Conservation (phyloP, 306 rosid genomes). For the Vicia sativa region DNA sequence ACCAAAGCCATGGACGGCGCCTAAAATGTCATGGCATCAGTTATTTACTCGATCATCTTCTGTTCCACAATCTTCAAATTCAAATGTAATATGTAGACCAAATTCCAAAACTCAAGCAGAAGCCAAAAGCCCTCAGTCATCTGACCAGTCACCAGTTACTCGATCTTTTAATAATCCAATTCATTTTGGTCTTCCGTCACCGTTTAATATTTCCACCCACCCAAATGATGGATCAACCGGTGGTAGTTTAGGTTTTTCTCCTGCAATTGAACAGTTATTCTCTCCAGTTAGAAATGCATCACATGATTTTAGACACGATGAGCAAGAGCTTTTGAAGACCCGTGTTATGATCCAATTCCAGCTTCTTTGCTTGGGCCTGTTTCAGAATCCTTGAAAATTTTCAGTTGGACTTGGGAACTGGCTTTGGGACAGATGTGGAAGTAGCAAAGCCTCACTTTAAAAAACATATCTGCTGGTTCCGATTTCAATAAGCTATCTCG, state of each 20-base stretch:
- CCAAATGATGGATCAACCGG: conserved; percentile 54
- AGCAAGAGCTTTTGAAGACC: conserved; percentile 93
- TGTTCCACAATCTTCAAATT: conserved; percentile 59
- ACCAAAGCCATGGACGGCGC: conserved; percentile 64
- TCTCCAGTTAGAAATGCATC: conserved; percentile 60
- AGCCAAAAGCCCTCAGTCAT: conserved; percentile 53
- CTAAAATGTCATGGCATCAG: conserved; percentile 95
- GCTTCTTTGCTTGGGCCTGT: conserved; percentile 91
- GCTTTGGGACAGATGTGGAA: conserved; percentile 61
- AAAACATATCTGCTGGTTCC: conserved; percentile 58
- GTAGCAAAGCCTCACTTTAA: conserved; percentile 58
- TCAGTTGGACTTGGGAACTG: conserved; percentile 73
- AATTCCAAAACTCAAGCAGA: conserved; percentile 68
- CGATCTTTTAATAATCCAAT: conserved; percentile 84
- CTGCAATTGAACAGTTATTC: conserved; percentile 73
- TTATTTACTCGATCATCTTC: conserved; percentile 82
- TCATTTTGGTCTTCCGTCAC: conserved; percentile 87
- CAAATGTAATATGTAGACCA: conserved; percentile 89
- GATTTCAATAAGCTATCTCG: conserved; percentile 82
- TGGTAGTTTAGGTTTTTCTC: conserved; percentile 84
- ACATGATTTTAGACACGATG: conserved; percentile 67
- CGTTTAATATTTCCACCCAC: conserved; percentile 64
- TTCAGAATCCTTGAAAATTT: conserved; percentile 96
- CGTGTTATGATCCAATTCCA: conserved; percentile 89
- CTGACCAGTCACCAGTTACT: conserved; percentile 59